phyloP scores from a whole-genome alignment of 2,329 filamentous ascomycete species.

The Metarhizium album region DNA sequence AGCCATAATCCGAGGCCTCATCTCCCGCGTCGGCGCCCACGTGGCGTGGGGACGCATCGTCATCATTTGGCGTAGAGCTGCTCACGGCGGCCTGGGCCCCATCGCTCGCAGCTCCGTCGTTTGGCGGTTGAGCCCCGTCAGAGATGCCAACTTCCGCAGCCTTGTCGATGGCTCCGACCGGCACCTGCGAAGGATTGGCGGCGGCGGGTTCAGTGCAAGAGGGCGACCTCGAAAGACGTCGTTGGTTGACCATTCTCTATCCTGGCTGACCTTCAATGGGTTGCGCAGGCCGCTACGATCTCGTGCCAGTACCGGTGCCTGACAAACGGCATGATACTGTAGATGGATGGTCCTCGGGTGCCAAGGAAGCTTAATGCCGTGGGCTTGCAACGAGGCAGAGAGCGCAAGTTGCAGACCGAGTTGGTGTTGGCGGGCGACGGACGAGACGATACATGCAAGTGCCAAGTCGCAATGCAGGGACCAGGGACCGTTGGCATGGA shows the following conservation, averaged over 20 bases:
- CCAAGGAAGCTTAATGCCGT: too few relatives aligned
- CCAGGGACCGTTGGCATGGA: neutral
- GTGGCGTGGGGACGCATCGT: constrained; percentile 12
- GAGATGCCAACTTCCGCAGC: neutral
- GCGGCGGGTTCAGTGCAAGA: neutral
- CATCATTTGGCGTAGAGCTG: constrained; percentile 10
- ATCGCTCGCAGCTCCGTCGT: constrained; percentile 14
- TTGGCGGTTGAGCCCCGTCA: neutral
- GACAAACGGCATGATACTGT: neutral
- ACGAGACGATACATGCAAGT: too few relatives aligned
- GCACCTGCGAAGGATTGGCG: neutral
- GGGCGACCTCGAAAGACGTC: neutral
- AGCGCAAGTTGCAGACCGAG: too few relatives aligned
- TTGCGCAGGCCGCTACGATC: neutral
- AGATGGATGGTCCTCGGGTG: neutral
- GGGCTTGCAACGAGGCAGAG: too few relatives aligned
- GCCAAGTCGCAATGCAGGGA: too few relatives aligned
- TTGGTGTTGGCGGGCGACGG: too few relatives aligned
- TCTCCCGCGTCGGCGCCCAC: constrained; percentile 19
- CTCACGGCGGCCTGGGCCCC: too few relatives aligned
- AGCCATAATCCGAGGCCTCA: constrained; percentile 14
- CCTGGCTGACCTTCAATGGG: neutral
- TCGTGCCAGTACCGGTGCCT: neutral
- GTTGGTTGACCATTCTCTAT: neutral
- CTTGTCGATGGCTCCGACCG: neutral